Base-by-base conservation (phyloP, 2,329 filamentous ascomycete species). In the Hypomyces rosellus region DNA sequence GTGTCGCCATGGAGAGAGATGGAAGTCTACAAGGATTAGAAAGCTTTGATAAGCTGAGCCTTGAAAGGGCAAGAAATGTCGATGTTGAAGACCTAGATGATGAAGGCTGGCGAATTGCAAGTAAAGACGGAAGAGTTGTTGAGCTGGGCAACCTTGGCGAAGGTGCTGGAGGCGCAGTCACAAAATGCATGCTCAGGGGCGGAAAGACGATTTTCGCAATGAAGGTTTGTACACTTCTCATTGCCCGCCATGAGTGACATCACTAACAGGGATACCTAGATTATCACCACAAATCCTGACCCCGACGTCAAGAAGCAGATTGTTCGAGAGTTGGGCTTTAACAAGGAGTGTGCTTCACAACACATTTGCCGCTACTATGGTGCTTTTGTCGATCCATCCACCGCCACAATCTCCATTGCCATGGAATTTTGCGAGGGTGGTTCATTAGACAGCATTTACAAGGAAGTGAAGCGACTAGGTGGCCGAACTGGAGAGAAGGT, bases 371-470 rank as follows among this genome's bases (percentile, higher is more conserved):
- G 87, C 56, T 99, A 99, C 72, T 99, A 96, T 63, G 93, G 93
- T 56, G 92, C 92, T 38, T 99, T 97, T 66, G 89, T 95, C 66
- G 92, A 99, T 65, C 88, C 93, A 52, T 86, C 89, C n/a, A 95
- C 89, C 9, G 89, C 91, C 46, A 97, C 92, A 44, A 97, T 99
- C 59, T 96, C 89, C 44, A 99, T 99, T 64, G 91, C 90, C 51
- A 99, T 99, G 93, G 93, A 99, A 67, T 97, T 95, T 63, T 99
- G 93, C 66, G 93, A 97, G 70, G 93, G 93, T 51, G 93, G 93
- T 48, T 96, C 89, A 43, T 79, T 99, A 16, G 91, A 99, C 72
- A 93, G 89, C 65, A 93, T 99, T 57, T 99, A 99, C 74, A 89
- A 89, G 58, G 93, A 99, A 70, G 91, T 99, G 34, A 96, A 96